Base-by-base conservation (phyloP, 2,329 filamentous ascomycete genomes). In the Gyromitra esculenta region DNA sequence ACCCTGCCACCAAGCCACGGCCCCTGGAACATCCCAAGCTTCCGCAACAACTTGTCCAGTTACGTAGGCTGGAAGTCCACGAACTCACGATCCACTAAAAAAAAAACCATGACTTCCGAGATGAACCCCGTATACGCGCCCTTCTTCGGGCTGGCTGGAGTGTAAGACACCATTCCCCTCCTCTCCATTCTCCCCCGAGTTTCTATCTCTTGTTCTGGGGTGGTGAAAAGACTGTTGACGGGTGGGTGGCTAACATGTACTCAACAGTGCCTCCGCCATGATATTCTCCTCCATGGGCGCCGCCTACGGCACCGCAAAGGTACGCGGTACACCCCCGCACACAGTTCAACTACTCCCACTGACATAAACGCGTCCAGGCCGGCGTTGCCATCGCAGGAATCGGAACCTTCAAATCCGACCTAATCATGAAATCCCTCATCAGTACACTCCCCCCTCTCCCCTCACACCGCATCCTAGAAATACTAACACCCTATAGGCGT, bases 351-450 rank as follows among this genome's bases (percentile, higher is more conserved):
- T n/a, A 35, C n/a, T 41, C 31, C 18, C 52, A 63, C 66, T 68
- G 39, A 66, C 64, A 37, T 1, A 48, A 65, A 67, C 66, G 57
- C 57, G 54, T 66, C 41, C 45, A 95, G 85, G 93, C 93, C 52
- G 93, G 93, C 80, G 94, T 96, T 83, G 92, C 92, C 82, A 96
- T 96, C 82, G 90, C 92, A 43, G 93, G 92, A 81, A 91, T 96
- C 79, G 93, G 92, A 82, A 94, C 91, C 48, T 96, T 94, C 84
- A 88, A 92, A 82, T 91, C 93, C 75, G 92, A 96, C 83, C 87
- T 96, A 80, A 96, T 96, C 84, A 96, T 96, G 92, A 96, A 96
- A 76, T 80, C 80, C 69, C 80, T 81, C 67, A 79, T 79, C 60
- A 64, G 25, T 59, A 35, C 21, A 31, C 25, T 31, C 48, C 41